phyloP scores from a whole-genome alignment of 225 moss, liverwort and hornwort genomes.

The Lunularia cruciata region DNA sequence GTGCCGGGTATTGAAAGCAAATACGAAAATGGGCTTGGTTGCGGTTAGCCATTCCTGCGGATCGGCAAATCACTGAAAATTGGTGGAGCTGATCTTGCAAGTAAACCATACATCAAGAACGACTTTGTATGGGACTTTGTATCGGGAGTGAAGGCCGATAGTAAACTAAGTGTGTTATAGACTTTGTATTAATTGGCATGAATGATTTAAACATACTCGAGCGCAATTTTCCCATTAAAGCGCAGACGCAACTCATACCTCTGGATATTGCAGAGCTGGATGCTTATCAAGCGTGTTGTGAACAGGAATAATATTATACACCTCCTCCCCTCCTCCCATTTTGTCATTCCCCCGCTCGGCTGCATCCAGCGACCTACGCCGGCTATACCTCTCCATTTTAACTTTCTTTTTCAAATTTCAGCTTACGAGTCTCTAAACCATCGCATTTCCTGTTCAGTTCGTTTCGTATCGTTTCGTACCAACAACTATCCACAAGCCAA shows the following conservation, averaged over 20 bases:
- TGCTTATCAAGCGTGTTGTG: slow-evolving; percentile 59
- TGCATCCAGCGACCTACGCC: not conserved
- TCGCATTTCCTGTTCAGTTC: not conserved
- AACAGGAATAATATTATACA: slow-evolving; percentile 93
- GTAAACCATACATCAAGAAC: too few species aligned
- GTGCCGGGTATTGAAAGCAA: too few species aligned
- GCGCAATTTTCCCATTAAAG: too few species aligned
- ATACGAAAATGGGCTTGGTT: too few species aligned
- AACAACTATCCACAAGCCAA: not conserved
- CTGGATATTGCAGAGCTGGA: slow-evolving; percentile 61
- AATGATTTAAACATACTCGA: not conserved
- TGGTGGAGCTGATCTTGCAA: too few species aligned
- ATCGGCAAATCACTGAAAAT: too few species aligned
- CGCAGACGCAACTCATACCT: slow-evolving; percentile 44
- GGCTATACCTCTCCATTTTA: not conserved
- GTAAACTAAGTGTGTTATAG: too few species aligned
- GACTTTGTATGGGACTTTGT: too few species aligned
- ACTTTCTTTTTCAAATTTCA: not conserved
- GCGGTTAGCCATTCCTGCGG: too few species aligned
- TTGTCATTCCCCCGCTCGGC: slow-evolving; percentile 13
- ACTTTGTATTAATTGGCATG: too few species aligned
- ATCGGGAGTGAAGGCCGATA: too few species aligned
- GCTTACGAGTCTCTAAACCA: slow-evolving; percentile 4
- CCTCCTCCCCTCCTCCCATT: slow-evolving; percentile 18
- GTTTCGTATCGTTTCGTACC: too few species aligned